Evolutionary conservation across 2,329 filamentous ascomycete genomes (phyloP), one percentile per base, ranked within the genome.

Genomic region (Fusarium incarnatum): DNA sequence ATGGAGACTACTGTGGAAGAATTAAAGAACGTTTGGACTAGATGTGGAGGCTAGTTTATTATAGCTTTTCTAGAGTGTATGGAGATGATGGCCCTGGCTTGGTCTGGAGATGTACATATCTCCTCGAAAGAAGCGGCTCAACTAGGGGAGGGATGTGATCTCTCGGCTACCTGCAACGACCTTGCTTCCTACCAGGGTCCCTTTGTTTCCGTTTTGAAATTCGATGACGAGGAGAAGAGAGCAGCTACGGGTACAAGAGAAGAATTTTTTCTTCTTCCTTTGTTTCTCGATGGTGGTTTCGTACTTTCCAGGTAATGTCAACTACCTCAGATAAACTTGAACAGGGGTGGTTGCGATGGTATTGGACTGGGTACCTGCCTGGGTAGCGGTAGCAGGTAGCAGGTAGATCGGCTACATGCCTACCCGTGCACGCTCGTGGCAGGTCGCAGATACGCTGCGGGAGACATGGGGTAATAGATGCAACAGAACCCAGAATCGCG

Each of bases 361-460:
- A 61, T 32, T 48, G 32, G 60, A 37, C 28, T 58, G 25, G 45
- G 34, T 27, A 41, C 34, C 28, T 56, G 37, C 13, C 42, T 48
- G 30, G 41, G 59, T 40, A 44, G 23, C 37, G 52, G 42, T 42
- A 61, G 30, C 34, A 32, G 52, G 42, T 42, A 61, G 30, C 34
- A 32, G 32, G 45, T 59, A 54, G 61, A 66, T 66, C 62, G 63
- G 63, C 23, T 56, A 50, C 62, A 44, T 67, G 55, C 62, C 49
- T 61, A 59, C 32, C 58, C 48, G 58, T 63, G 25, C 20, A 15
- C 25, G 30, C 48, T 52, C 37, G 40, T 61, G 48, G 63, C 20
- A 66, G 45, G 55, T 66, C 45, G 62, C 61, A 66, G 63, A 66
- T 66, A 66, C 61, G 48, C 52, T 41, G 30, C 62, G 47, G 53